Evolutionary conservation across 352 stramenopile species (phyloP).

Genomic region (Phytophthora hybrid): DNA sequence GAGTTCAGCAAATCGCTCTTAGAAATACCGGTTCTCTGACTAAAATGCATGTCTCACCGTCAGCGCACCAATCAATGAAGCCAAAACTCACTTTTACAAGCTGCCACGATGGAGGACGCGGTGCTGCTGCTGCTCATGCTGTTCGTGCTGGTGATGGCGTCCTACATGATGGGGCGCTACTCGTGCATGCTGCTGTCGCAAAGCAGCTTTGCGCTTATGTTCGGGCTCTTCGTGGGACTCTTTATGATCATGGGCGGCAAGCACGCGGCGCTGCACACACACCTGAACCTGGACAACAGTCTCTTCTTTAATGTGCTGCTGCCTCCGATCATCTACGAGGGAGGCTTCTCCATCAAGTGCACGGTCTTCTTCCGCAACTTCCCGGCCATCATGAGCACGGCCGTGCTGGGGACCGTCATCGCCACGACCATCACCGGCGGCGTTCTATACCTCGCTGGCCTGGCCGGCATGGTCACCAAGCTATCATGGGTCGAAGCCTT

Average conservation of each 20-base stretch:
- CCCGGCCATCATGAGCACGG: conserved; percentile 87
- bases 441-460: conserved; percentile 71
- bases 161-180: conserved; percentile 88
- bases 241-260: conserved; percentile 76
- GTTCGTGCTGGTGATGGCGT: conserved; percentile 89
- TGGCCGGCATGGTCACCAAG: conserved; percentile 68
- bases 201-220: conserved; percentile 86
- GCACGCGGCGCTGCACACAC: conserved; percentile 69
- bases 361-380: conserved; percentile 89
- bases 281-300: conserved; percentile 89
- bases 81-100: conserved; percentile 10
- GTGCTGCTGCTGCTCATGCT: conserved; percentile 87
- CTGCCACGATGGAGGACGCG: conserved; percentile 74
- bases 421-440: conserved; percentile 81
- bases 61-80: conserved; percentile 16
- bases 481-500: conserved; percentile 93
- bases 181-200: conserved; percentile 89
- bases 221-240: conserved; percentile 76
- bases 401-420: conserved; percentile 81
- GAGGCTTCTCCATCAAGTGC: conserved; percentile 87
- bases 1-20: conserved; percentile 29
- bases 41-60: conserved; percentile 20
- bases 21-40: conserved; percentile 19
- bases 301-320: conserved; percentile 90
- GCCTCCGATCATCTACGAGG: conserved; percentile 90